A percentile compares a stretch with the other conserved stretches of the same genome.
Evolutionary conservation across 2,329 filamentous ascomycete genomes (phyloP).

Genomic region (Aureobasidium melanogenum): DNA sequence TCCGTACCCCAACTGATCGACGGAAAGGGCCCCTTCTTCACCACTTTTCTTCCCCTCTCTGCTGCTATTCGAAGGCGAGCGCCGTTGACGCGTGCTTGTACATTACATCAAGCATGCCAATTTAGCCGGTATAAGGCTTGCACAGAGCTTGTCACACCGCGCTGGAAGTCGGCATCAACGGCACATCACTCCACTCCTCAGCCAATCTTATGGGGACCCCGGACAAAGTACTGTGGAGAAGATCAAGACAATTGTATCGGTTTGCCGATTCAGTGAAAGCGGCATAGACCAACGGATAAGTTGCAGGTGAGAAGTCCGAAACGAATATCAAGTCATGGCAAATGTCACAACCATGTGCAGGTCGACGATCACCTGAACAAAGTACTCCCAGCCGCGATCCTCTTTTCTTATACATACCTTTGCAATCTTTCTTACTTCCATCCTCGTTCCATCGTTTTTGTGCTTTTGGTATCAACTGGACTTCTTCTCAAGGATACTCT

Average conservation of each 20-base stretch:
- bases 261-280: neutral
- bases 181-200: neutral
- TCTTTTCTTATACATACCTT: neutral
- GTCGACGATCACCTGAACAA: neutral
- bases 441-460: neutral
- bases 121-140: neutral
- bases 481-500: neutral
- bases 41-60: neutral
- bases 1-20: neutral
- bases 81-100: constrained; percentile 8
- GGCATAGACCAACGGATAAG: neutral
- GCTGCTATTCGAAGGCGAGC: neutral
- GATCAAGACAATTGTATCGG: neutral
- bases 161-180: neutral
- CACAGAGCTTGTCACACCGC: neutral
- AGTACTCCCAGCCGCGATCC: neutral
- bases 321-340: neutral
- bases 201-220: constrained; percentile 2
- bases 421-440: neutral
- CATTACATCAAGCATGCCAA: constrained; percentile 2
- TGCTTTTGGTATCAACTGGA: neutral
- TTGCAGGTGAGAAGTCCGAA: constrained; percentile 6
- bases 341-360: constrained; percentile 2
- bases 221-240: neutral
- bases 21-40: neutral